These are phyloP conservation scores for Pseudofabraea citricarpa DNA, from an alignment of 2,329 filamentous ascomycete genomes.

Conservation along the genomic window DNA sequence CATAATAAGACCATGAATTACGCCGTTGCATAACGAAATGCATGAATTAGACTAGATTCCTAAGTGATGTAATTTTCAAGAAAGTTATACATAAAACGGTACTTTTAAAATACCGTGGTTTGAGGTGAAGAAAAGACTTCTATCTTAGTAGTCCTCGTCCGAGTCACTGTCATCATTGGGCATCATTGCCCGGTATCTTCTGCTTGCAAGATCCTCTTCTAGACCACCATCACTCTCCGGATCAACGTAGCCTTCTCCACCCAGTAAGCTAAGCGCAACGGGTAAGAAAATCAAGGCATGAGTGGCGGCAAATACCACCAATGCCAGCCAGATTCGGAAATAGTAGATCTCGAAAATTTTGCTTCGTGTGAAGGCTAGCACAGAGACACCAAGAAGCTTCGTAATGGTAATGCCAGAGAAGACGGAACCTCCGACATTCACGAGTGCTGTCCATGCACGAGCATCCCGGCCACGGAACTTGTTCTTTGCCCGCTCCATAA, in stretches of 20 bases:
- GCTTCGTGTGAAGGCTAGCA: constrained; percentile 88
- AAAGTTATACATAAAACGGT: no score
- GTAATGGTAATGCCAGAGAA: constrained; percentile 96
- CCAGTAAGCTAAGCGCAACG: constrained; percentile 78
- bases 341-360: constrained; percentile 99
- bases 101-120: no score
- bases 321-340: constrained; percentile 90
- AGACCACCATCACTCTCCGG: constrained; percentile 82
- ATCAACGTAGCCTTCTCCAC: constrained; percentile 84
- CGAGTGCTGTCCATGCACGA: constrained; percentile 85
- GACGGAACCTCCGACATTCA: constrained; percentile 91
- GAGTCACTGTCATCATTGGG: constrained; percentile 61
- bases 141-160: constrained; percentile 3
- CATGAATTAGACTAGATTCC: no score
- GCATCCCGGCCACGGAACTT: constrained; percentile 79
- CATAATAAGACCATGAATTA: no score
- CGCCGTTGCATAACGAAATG: no score
- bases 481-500: constrained; percentile 76
- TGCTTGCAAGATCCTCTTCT: constrained; percentile 79
- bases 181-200: constrained; percentile 72
- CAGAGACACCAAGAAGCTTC: constrained; percentile 86
- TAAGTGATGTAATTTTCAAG: no score
- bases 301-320: constrained; percentile 82
- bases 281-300: constrained; percentile 91
- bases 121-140: neutral